phyloP scores from a whole-genome alignment of 2,329 filamentous ascomycete species.

The Didymella pinodella region DNA sequence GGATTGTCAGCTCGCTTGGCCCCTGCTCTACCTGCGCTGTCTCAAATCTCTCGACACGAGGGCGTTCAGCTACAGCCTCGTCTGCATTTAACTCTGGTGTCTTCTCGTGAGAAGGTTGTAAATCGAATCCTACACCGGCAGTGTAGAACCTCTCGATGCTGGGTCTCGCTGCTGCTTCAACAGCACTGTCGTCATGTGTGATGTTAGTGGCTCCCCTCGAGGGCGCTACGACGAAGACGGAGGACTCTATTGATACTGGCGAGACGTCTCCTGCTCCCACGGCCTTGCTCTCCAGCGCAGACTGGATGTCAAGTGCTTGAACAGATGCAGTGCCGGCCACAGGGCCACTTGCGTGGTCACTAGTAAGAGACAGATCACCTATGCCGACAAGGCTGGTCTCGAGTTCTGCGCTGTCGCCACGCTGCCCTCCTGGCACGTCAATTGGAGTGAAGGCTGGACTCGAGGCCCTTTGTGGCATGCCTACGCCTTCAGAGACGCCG shows the following conservation, averaged over 20 bases:
- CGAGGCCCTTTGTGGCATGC: not conserved
- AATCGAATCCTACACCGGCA: conserved; percentile 2
- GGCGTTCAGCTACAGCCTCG: conserved; percentile 19
- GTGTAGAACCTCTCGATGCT: conserved; percentile 9
- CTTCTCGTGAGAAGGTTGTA: not conserved
- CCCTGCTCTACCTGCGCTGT: conserved; percentile 19
- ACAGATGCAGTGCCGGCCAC: not conserved
- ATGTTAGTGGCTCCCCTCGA: not conserved
- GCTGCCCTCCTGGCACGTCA: not conserved
- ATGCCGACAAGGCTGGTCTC: conserved; percentile 31
- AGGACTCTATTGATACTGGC: conserved; percentile 31
- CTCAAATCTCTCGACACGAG: conserved; percentile 24
- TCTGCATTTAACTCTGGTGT: conserved; percentile 13
- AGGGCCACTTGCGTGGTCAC: not conserved
- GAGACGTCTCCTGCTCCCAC: conserved; percentile 39
- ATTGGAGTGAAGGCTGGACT: not conserved
- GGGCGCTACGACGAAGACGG: not conserved
- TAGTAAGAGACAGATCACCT: conserved; percentile 36
- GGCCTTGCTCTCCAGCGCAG: conserved; percentile 31
- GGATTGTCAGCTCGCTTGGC: conserved; percentile 25
- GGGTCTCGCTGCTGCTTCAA: not conserved
- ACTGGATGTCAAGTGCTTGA: conserved; percentile 24
- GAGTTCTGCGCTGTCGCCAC: conserved; percentile 18
- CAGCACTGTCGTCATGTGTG: not conserved
- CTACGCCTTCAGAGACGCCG: not conserved